These are phyloP conservation scores for Penicillium diatomitis DNA, from an alignment of 495 filamentous ascomycete genomes.

Conservation along the genomic window DNA sequence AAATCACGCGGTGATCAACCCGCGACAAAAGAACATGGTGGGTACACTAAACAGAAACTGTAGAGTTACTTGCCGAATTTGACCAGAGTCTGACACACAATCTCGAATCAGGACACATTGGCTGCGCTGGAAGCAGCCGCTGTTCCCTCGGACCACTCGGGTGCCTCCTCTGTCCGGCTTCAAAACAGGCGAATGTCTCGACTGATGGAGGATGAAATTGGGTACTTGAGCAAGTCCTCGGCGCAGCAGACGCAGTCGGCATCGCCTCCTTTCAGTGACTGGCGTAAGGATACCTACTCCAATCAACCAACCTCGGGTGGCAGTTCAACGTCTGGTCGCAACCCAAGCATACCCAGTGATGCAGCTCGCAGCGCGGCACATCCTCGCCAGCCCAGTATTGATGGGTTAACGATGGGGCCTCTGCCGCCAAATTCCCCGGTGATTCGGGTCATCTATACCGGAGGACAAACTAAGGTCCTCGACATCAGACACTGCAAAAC, in stretches of 20 bases:
- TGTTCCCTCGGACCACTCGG: constrained; percentile 60
- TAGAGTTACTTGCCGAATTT: too few species aligned
- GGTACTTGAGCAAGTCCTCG: constrained; percentile 38
- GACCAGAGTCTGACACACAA: too few species aligned
- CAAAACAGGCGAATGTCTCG: constrained; percentile 68
- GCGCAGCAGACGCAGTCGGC: constrained; percentile 66
- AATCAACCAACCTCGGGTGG: constrained; percentile 38
- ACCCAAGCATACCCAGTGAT: constrained; percentile 38
- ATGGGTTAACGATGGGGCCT: constrained; percentile 71
- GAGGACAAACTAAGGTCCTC: constrained; percentile 82
- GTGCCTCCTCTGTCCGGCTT: constrained; percentile 45
- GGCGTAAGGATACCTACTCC: constrained; percentile 46
- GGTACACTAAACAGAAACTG: constrained; percentile 10
- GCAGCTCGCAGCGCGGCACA: constrained; percentile 33
- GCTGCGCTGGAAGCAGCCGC: constrained; percentile 34
- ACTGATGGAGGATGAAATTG: constrained; percentile 40
- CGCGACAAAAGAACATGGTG: constrained; percentile 82
- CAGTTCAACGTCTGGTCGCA: constrained; percentile 33
- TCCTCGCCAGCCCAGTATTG: constrained; percentile 60
- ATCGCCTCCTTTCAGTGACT: constrained; percentile 55
- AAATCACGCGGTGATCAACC: constrained; percentile 72
- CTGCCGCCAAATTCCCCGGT: constrained; percentile 71
- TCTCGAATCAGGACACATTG: constrained; percentile 29
- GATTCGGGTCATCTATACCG: constrained; percentile 85
- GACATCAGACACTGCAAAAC: constrained; percentile 83